Evolutionary conservation across 2,329 filamentous ascomycete genomes (phyloP), one percentile per base, ranked within the genome.

Genomic region (Byssothecium circinans): DNA sequence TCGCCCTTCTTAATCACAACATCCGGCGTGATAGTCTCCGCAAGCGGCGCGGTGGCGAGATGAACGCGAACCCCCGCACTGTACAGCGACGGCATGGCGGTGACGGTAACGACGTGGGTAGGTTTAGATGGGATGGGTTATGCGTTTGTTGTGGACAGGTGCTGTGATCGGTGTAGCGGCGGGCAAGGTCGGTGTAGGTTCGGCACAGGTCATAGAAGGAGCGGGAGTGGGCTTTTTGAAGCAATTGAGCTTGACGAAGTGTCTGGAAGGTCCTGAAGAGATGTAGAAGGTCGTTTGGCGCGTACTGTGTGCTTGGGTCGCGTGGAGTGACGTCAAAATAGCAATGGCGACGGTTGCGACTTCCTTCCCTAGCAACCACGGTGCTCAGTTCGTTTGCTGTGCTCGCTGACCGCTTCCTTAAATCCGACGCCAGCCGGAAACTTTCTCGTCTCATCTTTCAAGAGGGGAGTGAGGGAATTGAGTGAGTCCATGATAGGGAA

Each of bases 11-110:
- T 60, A 15, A 54, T 34, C 14, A 53, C 49, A 8, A 67, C 51
- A 1, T 60, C 38, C 15, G 37, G 48, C 12, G 64, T 68, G 34
- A 61, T 59, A 2, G 66, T 60, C 17, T 61, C 59, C 2, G 46
- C 43, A n/a, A 71, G 61, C n/a, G 56, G 46, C 29, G 56, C 46
- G 7, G 57, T 48, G 18, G 56, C 59, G 33, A 71, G 54, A 22
- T 53, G 55, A 25, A 62, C 50, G 14, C 59, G 51, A 15, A 68
- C 45, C 42, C 61, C 60, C 14, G 57, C 53, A 37, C 64, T 55
- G 52, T 61, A 44, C 39, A 70, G 69, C n/a, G 52, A 54, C 25
- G 67, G 68, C 68, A 71, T 71, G 17, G 23, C 37, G 50, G 22
- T 30, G 37, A 15, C 18, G 7, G 10, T 5, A 10, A 25, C 23